Base-by-base conservation (phyloP, 805 yeast genomes). In the Ogataea ramenticola region DNA sequence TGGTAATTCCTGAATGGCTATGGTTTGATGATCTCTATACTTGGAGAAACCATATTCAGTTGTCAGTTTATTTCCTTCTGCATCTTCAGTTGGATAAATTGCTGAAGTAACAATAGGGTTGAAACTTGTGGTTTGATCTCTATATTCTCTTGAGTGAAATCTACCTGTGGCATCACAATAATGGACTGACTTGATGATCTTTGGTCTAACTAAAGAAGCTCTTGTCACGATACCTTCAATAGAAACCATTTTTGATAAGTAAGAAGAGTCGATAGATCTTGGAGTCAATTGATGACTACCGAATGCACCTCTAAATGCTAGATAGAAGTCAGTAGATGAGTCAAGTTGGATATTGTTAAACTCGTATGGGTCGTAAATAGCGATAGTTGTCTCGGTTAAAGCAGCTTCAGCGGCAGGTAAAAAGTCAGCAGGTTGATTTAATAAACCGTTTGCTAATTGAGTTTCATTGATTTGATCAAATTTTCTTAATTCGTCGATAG, bases 1-100 rank as follows among this genome's bases (percentile, higher is more conserved):
- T 1, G 99, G 98, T 87, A 93, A 86, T 67, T 93, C 99, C 64
- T 93, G 99, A 32, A 93, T 83, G 0, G 96, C 79, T 32, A 93
- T 75, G 34, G 88, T 84, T 66, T 93, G 99, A 61, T 91, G 96
- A 65, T 93, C 99, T 54, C 91, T 74, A 62, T 87, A 93, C 26
- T 95, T 88, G 8, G 90, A 82, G 58, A 81, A 85, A 1, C 99
- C 99, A 57, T 87, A 93, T 62, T 93, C 98, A 0, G 96, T 90
- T 17, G 78, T 73, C 51, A 93, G 68, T 53, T 86, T 87, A 65
- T 90, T 82, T 7, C 97, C 97, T 39, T 88, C 93, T 16, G 86
- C 75, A 58, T 93, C 99, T 56, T 87, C 95, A 0, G 95, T 84
- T 19, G 98, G 98, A 58, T 88, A 93, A 3, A 84, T 80, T 0